Evolutionary conservation across 345 rosid genomes (phyloP), one percentile per base, ranked within the genome.

Genomic region (Lumnitzera littorea): DNA sequence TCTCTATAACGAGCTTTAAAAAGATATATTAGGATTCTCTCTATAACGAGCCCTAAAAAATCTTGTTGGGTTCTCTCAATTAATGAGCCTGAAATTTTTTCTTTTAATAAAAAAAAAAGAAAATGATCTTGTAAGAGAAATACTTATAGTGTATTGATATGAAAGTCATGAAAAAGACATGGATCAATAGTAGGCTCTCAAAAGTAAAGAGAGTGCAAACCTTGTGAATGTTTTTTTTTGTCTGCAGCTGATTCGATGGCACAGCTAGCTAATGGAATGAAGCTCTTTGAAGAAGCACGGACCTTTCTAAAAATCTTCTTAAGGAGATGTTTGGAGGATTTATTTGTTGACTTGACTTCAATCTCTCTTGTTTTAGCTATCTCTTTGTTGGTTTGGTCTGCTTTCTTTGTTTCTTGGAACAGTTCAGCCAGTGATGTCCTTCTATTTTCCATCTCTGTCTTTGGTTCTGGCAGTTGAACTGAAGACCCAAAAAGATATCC

Each of bases 401-500:
- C 62, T 66, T 62, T 49, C 71, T 82, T 82, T 76, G 84, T 73
- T 69, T 71, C 76, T 23, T 68, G 77, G 68, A 91, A 88, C 63
- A 91, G 81, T 70, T 88, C 90, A 24, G 71, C 85, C 16, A 84
- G 95, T 58, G 98, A 86, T 67, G 77, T 63, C 74, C 73, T 82
- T 60, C 86, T 91, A 73, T 83, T 84, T 71, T 70, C 81, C 64
- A 55, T 63, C 62, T 78, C 81, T 57, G 24, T 53, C 66, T 51
- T 70, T 73, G 80, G 65, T 72, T 86, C 89, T 31, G 87, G 76
- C 58, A 74, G 54, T 74, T 80, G 91, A 27, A 73, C 70, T 47
- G 78, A 64, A 68, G 96, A 81, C 46, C 89, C 85, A 60, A 86
- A 86, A 60, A 86, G 76, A 74, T 91, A 91, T 69, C 79, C 95